These are phyloP conservation scores for Trametes punicea DNA, from an alignment of 768 basidiomycete genomes.

Conservation along the genomic window DNA sequence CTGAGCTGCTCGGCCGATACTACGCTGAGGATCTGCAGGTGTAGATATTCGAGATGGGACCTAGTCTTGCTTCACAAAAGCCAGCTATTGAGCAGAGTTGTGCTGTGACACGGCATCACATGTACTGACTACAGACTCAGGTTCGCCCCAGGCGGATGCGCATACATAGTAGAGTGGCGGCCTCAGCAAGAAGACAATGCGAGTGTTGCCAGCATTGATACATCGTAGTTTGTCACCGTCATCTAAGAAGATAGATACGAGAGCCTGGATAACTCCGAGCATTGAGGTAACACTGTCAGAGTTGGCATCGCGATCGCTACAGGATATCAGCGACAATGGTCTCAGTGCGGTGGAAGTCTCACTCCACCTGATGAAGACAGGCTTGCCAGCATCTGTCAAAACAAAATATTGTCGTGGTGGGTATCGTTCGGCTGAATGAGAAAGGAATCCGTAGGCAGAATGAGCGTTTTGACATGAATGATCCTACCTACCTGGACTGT, in stretches of 20 bases:
- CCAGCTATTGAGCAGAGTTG: slow-evolving; percentile 21
- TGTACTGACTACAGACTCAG: slow-evolving; percentile 78
- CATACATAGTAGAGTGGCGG: slow-evolving; percentile 91
- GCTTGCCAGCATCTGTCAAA: slow-evolving; percentile 94
- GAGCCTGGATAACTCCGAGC: slow-evolving; percentile 91
- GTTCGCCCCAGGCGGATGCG: slow-evolving; percentile 91
- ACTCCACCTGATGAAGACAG: slow-evolving; percentile 84
- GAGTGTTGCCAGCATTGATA: slow-evolving; percentile 77
- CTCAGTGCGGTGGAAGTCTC: neutral
- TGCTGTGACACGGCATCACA: neutral
- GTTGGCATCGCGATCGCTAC: slow-evolving; percentile 53
- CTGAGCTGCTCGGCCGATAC: slow-evolving; percentile 83
- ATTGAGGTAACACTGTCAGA: slow-evolving; percentile 69
- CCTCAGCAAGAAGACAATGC: slow-evolving; percentile 84
- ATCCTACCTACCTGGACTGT: slow-evolving; percentile 33
- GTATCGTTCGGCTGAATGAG: slow-evolving; percentile 15
- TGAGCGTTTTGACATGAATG: neutral
- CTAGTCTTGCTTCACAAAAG: slow-evolving; percentile 76
- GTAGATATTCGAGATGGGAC: slow-evolving; percentile 90
- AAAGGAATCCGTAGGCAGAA: too few relatives aligned
- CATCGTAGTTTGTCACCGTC: slow-evolving; percentile 83
- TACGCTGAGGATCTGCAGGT: slow-evolving; percentile 89
- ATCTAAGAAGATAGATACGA: slow-evolving; percentile 94
- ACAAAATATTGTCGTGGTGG: slow-evolving; percentile 69
- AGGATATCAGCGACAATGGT: slow-evolving; percentile 20